Base-by-base conservation (phyloP, 148 eudicot species). In the Cornus florida region DNA sequence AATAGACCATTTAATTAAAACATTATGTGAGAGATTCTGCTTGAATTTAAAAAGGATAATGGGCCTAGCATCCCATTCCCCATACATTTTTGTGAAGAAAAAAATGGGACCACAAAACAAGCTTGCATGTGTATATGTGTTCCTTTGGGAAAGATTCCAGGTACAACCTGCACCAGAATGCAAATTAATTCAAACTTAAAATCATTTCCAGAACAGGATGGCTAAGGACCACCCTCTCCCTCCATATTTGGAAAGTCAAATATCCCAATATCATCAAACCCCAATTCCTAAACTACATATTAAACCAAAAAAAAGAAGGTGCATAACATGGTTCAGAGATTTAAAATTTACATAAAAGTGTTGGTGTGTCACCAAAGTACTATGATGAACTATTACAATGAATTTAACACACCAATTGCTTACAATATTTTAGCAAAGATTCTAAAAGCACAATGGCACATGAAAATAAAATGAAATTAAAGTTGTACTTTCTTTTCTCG, bases 401-500 rank as follows among this genome's bases (percentile, higher is more conserved):
- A 24, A 35, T 22, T 62, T 62, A 62, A 62, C 19, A 3, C 8
- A n/a, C 7, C 66, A 20, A 6, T 19, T 7, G 23, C 23, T 17
- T 60, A 80, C 38, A 74, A 74, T 32, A n/a, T 62, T 57, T 9
- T 14, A 59, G 43, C 22, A 43, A 64, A 59, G 76, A 70, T 10
- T 62, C 12, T 60, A 20, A 3, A 3, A 59, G 79, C 75, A 76
- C 70, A 75, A 62, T 35, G 28, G 73, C 79, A 75, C 56, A 71
- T 70, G 79, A 38, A 70, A 75, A 69, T 13, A n/a, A 62, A 75
- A 81, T 57, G 75, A 20, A 43, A 76, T 48, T 46, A 20, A 75
- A 70, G 11, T 84, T 84, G 92, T 90, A 90, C 92, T 87, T 89
- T 28, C 78, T 64, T 70, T 70, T 77, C 83, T 85, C 81, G 85